Conservation (phyloP, 73 alveolate species). For the Paramecium pentaurelia region DNA sequence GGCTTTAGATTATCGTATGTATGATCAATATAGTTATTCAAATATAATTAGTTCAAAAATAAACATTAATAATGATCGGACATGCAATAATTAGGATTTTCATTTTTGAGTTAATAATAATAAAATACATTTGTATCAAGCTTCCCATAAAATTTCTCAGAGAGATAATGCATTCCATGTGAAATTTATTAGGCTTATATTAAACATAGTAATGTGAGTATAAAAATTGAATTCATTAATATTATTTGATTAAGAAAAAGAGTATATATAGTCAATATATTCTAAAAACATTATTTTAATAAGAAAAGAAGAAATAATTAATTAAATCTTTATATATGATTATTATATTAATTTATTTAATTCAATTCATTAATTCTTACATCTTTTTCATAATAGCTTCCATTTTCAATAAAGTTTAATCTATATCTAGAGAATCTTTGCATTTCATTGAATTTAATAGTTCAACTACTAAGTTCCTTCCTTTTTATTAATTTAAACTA, state of each 20-base stretch:
- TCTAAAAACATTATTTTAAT: background rate
- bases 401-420: background rate
- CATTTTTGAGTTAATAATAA: background rate
- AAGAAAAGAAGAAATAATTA: background rate
- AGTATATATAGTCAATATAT: background rate
- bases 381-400: background rate
- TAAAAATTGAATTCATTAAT: background rate
- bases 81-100: background rate
- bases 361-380: background rate
- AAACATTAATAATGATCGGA: background rate
- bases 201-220: background rate
- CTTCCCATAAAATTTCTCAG: constrained; percentile 10
- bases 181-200: background rate
- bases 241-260: background rate
- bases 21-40: background rate
- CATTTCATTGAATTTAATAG: background rate
- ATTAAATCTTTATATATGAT: background rate
- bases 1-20: background rate
- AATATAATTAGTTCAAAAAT: background rate
- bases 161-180: background rate
- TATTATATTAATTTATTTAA: background rate
- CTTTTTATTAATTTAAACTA: background rate
- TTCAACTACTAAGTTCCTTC: background rate
- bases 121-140: constrained; percentile 3
- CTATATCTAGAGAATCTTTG: background rate